Evolutionary conservation across 352 stramenopile genomes (phyloP).

Genomic region (Phytophthora pseudosyringae): DNA sequence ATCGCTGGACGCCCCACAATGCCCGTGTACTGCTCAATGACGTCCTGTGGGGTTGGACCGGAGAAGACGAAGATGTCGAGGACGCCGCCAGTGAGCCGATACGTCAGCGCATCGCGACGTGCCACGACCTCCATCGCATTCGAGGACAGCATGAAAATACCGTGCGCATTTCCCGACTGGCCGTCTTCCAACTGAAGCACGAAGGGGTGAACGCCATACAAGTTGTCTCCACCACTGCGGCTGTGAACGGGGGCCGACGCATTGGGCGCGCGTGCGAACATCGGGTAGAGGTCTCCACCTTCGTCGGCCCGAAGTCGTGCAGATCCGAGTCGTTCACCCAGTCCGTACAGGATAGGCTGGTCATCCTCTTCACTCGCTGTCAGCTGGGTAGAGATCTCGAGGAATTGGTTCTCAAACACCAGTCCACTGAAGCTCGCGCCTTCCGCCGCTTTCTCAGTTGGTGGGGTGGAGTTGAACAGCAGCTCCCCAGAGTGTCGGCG

Average conservation of each 20-base stretch:
- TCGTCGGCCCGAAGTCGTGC: constrained; percentile 47
- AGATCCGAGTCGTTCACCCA: constrained; percentile 70
- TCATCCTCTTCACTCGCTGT: constrained; percentile 23
- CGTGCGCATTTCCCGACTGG: constrained; percentile 57
- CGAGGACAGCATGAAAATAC: constrained; percentile 79
- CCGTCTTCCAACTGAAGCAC: constrained; percentile 72
- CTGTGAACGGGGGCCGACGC: constrained; percentile 25
- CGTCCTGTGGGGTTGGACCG: constrained; percentile 58
- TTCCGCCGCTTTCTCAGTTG: constrained; percentile 30
- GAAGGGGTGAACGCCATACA: constrained; percentile 82
- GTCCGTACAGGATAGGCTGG: constrained; percentile 65
- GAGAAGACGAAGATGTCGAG: constrained; percentile 85
- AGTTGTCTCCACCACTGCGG: constrained; percentile 64
- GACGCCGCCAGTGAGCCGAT: constrained; percentile 79
- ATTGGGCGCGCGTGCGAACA: constrained; percentile 56
- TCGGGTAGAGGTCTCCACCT: constrained; percentile 70
- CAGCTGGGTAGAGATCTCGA: constrained; percentile 85
- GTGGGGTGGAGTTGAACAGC: constrained; percentile 88
- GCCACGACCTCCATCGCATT: constrained; percentile 90
- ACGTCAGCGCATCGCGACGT: constrained; percentile 69
- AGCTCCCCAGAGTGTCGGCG: constrained; percentile 60
- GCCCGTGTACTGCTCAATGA: constrained; percentile 75
- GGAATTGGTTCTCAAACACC: constrained; percentile 88
- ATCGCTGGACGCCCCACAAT: constrained; percentile 79
- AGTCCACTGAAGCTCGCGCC: constrained; percentile 60